Conservation (phyloP, 2,329 filamentous ascomycete genomes). For the Stromatinia cepivora region DNA sequence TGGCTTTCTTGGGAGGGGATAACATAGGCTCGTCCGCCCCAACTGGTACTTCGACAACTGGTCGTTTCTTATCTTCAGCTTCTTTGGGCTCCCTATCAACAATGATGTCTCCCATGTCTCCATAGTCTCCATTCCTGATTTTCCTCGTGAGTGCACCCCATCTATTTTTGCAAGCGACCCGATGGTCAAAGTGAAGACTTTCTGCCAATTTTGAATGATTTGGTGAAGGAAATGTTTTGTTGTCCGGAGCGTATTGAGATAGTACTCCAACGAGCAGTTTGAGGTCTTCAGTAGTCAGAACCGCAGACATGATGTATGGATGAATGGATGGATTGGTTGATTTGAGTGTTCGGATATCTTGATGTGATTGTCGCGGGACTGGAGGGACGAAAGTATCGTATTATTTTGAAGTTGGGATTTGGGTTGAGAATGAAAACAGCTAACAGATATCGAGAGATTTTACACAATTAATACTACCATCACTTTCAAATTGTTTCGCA, state of each 20-base stretch:
- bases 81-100: not conserved
- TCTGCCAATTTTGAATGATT: not conserved
- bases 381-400: not conserved
- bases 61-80: not conserved
- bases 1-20: not conserved
- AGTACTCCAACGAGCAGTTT: not conserved
- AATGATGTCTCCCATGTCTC: constrained; percentile 3
- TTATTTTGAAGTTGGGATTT: not conserved
- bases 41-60: not conserved
- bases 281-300: not conserved
- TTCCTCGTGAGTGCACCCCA: not conserved
- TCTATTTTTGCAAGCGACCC: not conserved
- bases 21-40: not conserved
- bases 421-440: not conserved
- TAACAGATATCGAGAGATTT: not conserved
- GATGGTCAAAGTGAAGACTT: not conserved
- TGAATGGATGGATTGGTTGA: not conserved
- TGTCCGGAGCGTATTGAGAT: not conserved
- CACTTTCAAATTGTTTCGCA: not conserved
- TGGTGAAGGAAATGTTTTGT: not conserved
- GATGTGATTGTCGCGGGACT: not conserved
- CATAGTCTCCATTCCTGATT: not conserved
- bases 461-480: not conserved
- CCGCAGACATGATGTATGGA: not conserved
- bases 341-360: too few species aligned